Evolutionary conservation across 2,329 filamentous ascomycete genomes (phyloP), one percentile per base, ranked within the genome.

Genomic region (Pseudogymnoascus sp.): DNA sequence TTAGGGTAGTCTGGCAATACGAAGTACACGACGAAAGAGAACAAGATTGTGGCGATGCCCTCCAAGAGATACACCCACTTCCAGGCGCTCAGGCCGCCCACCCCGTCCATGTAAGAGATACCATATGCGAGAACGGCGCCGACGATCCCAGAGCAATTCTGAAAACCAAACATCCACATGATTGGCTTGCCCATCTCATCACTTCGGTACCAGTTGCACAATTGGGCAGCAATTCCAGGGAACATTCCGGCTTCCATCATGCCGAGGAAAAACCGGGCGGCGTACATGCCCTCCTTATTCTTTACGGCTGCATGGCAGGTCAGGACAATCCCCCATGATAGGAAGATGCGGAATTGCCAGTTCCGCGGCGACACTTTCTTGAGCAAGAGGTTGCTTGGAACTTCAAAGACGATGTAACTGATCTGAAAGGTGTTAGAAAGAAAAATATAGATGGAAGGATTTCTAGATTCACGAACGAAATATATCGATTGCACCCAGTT

Each of bases 11-110:
- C 78, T 0, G 78, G 78, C 1, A 80, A 71, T 15, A 75, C 71
- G 28, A 72, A 70, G 66, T 70, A 79, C 1, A 79, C 73, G 13
- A 75, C 70, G 5, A 65, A 69, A 17, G 73, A 71, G 67, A 78
- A 78, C 17, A 78, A 57, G 11, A 79, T 75, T 0, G 78, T 79
- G 6, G 70, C 67, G 10, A 79, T 64, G 2, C 78, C 78, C 67
- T 80, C 78, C 1, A 80, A 71, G 11, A 80, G 70, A 63, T 77
- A 80, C 1, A 80, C 74, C 77, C 86, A 89, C 65, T 83, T 78
- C 86, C 86, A 89, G 36, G 76, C 80, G 23, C 74, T 75, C 44
- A 84, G 74, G 0, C 79, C 79, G 3, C 74, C 77, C 11, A 79
- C 74, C 0, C 78, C 78, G 64, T 77, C 65, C 61, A 70, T 64